A percentile compares a stretch with the other conserved stretches of the same genome.
These are phyloP conservation scores for Basidiobolus meristosporus DNA, from an alignment of 371 early-diverging fungal genomes.

Conservation along the genomic window DNA sequence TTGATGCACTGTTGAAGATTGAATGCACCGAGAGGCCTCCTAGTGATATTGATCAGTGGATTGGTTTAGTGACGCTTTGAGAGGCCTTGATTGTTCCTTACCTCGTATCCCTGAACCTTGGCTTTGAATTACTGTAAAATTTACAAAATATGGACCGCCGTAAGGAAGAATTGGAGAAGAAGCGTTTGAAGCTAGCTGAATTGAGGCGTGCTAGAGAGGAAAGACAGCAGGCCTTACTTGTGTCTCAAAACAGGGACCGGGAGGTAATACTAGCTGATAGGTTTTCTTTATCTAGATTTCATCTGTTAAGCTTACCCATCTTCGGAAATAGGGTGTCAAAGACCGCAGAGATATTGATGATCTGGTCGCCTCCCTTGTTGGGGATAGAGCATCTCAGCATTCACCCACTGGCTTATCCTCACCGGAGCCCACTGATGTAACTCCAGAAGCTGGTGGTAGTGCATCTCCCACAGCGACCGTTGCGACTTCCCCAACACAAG, in stretches of 20 bases:
- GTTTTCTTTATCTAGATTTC: background rate
- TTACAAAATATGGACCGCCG: slow-evolving; percentile 46
- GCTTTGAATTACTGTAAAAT: too few species aligned
- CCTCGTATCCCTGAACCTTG: too few species aligned
- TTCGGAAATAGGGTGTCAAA: too few species aligned
- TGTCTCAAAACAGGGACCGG: background rate
- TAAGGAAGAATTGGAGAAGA: slow-evolving; percentile 74
- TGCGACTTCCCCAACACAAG: background rate
- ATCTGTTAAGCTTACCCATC: too few species aligned
- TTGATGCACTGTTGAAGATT: too few species aligned
- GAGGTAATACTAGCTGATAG: slow-evolving; percentile 1
- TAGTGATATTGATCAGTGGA: too few species aligned
- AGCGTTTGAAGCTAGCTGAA: slow-evolving; percentile 76
- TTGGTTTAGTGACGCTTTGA: too few species aligned
- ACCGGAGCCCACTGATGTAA: background rate
- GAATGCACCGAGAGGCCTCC: too few species aligned
- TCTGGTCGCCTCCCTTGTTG: background rate
- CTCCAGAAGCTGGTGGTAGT: background rate
- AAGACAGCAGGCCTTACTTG: slow-evolving; percentile 8
- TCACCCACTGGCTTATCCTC: background rate
- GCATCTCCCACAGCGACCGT: background rate
- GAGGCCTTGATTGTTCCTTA: too few species aligned
- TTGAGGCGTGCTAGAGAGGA: slow-evolving; percentile 63
- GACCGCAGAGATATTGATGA: too few species aligned
- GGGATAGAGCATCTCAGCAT: background rate